Evolutionary conservation across 2,329 filamentous ascomycete species (phyloP), one percentile per base, ranked within the genome.

Genomic region (Grosmannia serpens): DNA sequence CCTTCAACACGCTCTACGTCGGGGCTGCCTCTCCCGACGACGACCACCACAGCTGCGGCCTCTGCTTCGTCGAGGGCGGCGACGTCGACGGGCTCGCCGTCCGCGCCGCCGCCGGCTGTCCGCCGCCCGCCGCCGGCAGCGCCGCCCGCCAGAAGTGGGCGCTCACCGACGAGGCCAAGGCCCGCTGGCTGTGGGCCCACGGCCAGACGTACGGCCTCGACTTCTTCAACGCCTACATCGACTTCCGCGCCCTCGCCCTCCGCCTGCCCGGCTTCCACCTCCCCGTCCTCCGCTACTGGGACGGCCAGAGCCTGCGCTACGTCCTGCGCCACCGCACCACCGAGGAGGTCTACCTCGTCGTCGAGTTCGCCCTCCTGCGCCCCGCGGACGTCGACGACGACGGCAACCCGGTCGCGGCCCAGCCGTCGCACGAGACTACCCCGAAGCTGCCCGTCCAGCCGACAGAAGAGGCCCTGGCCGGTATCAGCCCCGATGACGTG

Each of bases 221-320:
- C 67, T 97, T 99, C 71, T 95, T 86, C 71, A 97, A 97, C 70
- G 87, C 88, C 1, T 96, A 95, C 71, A 72, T 99, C 52, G 90
- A 95, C 71, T 96, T 97, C 70, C 68, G 70, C 70, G 85, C 86
- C 64, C 85, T 92, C 66, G 78, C 86, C 31, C 72, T 94, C 26
- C 78, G 82, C 56, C 68, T 94, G 33, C 89, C 89, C 0, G 86
- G 87, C 0, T 89, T 91, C 65, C 82, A 82, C 13, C 71, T 91
- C 24, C 83, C 84, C 1, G 85, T 92, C 57, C 83, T 91, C 70
- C 84, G 80, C 65, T 90, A 89, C 68, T 91, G 88, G 86, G 87
- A 91, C 65, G 88, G 88, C 0, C 86, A 91, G 73, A 82, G 83
- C 15, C 73, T 90, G 54, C 79, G 88, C 80, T 96, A 97, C 73